phyloP scores from a whole-genome alignment of 768 basidiomycete species.

The Chiua virens region DNA sequence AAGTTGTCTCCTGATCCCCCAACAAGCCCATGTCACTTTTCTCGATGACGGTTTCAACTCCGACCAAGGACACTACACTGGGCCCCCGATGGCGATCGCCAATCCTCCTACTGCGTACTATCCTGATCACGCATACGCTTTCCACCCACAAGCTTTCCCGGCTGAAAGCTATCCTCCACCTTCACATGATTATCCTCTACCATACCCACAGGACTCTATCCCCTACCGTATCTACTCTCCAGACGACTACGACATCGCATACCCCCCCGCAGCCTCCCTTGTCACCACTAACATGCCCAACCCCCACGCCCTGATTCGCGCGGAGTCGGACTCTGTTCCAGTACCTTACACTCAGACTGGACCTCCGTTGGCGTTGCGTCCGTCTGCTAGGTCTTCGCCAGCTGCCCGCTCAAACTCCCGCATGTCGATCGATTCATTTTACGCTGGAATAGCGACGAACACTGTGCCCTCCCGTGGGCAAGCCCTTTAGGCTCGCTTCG shows the following conservation, averaged over 20 bases:
- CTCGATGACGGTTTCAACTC: constrained; percentile 16
- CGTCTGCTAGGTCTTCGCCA: constrained; percentile 4
- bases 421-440: constrained; percentile 32
- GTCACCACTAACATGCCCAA: constrained; percentile 11
- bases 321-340: constrained; percentile 11
- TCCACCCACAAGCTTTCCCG: constrained; percentile 9
- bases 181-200: background rate
- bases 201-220: constrained; percentile 14
- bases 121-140: constrained; percentile 15
- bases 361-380: constrained; percentile 15
- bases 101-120: constrained; percentile 24
- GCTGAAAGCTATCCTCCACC: constrained; percentile 5
- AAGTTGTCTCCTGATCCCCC: constrained; percentile 10
- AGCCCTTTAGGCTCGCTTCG: constrained; percentile 15
- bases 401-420: constrained; percentile 9
- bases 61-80: constrained; percentile 24
- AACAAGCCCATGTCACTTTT: constrained; percentile 4
- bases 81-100: constrained; percentile 16
- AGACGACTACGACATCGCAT: constrained; percentile 23
- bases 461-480: constrained; percentile 8
- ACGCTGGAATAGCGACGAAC: constrained; percentile 19
- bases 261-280: constrained; percentile 21
- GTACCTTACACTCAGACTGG: background rate
- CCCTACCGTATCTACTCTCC: constrained; percentile 26
- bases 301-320: constrained; percentile 7